Percentiles rank a stretch among this genome's conserved stretches.
Evolutionary conservation across 768 basidiomycete genomes (phyloP).

Genomic region (Serendipita sp.): DNA sequence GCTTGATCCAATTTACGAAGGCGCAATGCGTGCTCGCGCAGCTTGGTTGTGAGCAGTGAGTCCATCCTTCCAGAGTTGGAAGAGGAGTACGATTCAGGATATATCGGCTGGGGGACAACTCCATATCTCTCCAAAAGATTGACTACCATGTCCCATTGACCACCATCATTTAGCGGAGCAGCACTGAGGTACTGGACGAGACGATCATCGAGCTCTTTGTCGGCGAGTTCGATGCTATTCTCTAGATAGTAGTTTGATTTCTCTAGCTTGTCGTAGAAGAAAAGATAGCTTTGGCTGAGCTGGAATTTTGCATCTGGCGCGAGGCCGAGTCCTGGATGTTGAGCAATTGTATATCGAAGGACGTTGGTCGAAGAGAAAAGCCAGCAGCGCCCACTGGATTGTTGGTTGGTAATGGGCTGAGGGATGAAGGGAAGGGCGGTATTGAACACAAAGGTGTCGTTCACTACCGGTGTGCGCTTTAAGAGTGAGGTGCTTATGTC

Average conservation of each 20-base stretch:
- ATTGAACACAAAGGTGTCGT: constrained; percentile 71
- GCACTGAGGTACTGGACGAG: constrained; percentile 59
- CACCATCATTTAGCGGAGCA: constrained; percentile 78
- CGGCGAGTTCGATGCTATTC: constrained; percentile 63
- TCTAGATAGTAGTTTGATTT: constrained; percentile 85
- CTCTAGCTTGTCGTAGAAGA: constrained; percentile 95
- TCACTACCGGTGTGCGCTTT: constrained; percentile 43
- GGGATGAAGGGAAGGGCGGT: constrained; percentile 65
- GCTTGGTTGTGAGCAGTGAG: constrained; percentile 68
- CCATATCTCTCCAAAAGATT: constrained; percentile 66
- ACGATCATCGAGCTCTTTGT: constrained; percentile 66
- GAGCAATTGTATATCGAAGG: constrained; percentile 68
- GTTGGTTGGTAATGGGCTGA: constrained; percentile 72
- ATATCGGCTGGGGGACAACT: constrained; percentile 64
- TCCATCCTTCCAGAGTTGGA: constrained; percentile 59
- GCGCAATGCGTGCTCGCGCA: constrained; percentile 77
- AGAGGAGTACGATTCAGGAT: constrained; percentile 75
- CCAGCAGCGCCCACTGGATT: constrained; percentile 85
- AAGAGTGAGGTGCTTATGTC: constrained; percentile 47
- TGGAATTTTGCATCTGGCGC: constrained; percentile 51
- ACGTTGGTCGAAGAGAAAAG: constrained; percentile 86
- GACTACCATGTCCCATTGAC: constrained; percentile 88
- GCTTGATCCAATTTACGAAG: constrained; percentile 48
- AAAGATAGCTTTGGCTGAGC: constrained; percentile 76
- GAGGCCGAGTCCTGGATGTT: constrained; percentile 50